These are phyloP conservation scores for Pseudoturritis turrita DNA, from an alignment of 345 rosid genomes.

Conservation along the genomic window DNA sequence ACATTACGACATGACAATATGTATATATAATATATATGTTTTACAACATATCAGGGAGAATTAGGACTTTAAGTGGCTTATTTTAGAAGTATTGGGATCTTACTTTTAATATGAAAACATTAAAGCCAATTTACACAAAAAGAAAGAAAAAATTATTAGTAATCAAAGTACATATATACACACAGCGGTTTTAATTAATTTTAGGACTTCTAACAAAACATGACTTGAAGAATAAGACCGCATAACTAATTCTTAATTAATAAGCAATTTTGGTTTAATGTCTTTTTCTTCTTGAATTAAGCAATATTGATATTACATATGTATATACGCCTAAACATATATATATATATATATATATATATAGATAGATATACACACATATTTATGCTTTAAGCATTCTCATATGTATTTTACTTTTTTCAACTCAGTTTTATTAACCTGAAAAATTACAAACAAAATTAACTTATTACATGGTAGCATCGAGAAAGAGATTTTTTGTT, in stretches of 20 bases:
- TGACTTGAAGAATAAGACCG: constrained; percentile 5
- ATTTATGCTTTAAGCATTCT: neutral
- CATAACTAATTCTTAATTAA: constrained; percentile 19
- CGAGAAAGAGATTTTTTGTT: no score
- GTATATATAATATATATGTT: neutral
- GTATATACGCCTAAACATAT: neutral
- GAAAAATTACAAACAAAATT: neutral
- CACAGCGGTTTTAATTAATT: neutral
- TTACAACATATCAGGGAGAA: constrained; percentile 5
- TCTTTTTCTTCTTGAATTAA: constrained; percentile 20
- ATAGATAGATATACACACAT: no score
- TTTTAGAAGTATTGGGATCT: neutral
- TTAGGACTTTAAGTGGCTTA: neutral
- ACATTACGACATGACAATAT: neutral
- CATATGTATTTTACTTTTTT: neutral
- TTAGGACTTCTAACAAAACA: neutral
- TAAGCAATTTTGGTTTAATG: constrained; percentile 22
- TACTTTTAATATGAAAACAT: neutral
- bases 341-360: no score
- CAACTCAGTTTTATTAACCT: neutral
- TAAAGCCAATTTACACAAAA: neutral
- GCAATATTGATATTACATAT: constrained; percentile 1
- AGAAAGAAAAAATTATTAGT: neutral
- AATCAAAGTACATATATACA: neutral
- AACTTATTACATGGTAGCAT: neutral